A percentile compares a stretch with the other conserved stretches of the same genome.
Evolutionary conservation across 306 rosid genomes (phyloP).

Genomic region (Pueraria montana): DNA sequence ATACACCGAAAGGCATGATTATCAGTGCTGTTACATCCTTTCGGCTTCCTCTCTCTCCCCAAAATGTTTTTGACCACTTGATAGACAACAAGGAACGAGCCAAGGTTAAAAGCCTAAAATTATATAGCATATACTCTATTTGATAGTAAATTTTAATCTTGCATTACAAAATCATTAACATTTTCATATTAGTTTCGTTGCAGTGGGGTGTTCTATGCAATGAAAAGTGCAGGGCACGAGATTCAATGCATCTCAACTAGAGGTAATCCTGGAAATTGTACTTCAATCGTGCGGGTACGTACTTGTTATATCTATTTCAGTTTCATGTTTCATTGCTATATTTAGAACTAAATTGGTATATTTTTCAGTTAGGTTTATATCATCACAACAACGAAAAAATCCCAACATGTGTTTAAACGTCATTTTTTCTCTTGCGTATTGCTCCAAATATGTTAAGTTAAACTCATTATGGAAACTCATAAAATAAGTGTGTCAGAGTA

Average conservation of each 20-base stretch:
- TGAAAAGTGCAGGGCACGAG: slow-evolving; percentile 53
- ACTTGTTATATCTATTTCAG: not conserved
- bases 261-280: slow-evolving; percentile 54
- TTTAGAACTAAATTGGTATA: not conserved
- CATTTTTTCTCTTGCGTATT: too few species aligned
- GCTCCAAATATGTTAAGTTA: too few species aligned
- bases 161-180: not conserved
- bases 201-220: slow-evolving; percentile 75
- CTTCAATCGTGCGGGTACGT: slow-evolving; percentile 66
- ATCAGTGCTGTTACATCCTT: slow-evolving; percentile 64
- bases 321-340: not conserved
- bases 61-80: slow-evolving; percentile 57
- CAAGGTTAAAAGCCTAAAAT: not conserved
- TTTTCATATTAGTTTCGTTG: not conserved
- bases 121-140: not conserved
- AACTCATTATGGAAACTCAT: too few species aligned
- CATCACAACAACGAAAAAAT: too few species aligned
- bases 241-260: slow-evolving; percentile 61
- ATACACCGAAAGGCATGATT: slow-evolving; percentile 64
- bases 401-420: too few species aligned
- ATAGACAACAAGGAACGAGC: slow-evolving; percentile 52
- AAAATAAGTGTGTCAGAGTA: too few species aligned
- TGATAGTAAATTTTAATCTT: not conserved
- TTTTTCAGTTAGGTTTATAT: too few species aligned
- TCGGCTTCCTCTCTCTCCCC: slow-evolving; percentile 64